Base-by-base conservation (phyloP, 2,329 filamentous ascomycete species). In the Colletotrichum lindemuthianum region DNA sequence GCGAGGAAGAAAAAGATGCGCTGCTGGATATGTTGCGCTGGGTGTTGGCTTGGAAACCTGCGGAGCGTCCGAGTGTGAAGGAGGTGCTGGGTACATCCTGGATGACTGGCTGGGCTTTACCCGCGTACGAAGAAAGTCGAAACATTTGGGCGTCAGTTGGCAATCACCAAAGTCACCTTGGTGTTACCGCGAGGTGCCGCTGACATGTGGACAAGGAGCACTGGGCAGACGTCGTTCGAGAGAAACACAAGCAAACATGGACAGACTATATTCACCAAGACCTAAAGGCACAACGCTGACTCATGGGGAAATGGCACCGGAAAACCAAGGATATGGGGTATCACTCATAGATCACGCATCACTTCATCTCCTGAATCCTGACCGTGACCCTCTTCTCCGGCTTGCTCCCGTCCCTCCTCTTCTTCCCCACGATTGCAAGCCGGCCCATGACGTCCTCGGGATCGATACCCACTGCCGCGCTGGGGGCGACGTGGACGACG, bases 401-500 rank as follows among this genome's bases (percentile, higher is more conserved):
- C 57, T 56, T 60, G 51, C 57, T 65, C 36, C 65, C 57, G 43
- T 63, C 65, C 54, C 61, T 68, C 43, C 65, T 52, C 57, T 65
- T 67, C 57, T 56, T 67, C 3, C 65, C 65, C 36, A 67, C 59
- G 11, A 57, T 58, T 9, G 51, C 44, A 15, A 68, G 54, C 36
- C 66, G 57, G 9, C 55, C 64, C 53, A 52, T 50, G 49, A 83
- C 63, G 10, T 75, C 72, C 48, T 76, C 70, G n/a, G 73, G 56
- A 59, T 76, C 71, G 48, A 81, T 53, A 32, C 73, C 74, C 50
- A 70, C 68, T 7, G 68, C 69, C 43, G 71, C 70, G 16, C 72
- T 66, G 50, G 73, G 59, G 47, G 71, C 70, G 40, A 82, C 64
- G 37, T 69, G 70, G 16, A 83, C 75, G 10, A 70, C 72, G 37